phyloP scores from a whole-genome alignment of 78 protist species.

The Dictyostelium brefeldianum region DNA sequence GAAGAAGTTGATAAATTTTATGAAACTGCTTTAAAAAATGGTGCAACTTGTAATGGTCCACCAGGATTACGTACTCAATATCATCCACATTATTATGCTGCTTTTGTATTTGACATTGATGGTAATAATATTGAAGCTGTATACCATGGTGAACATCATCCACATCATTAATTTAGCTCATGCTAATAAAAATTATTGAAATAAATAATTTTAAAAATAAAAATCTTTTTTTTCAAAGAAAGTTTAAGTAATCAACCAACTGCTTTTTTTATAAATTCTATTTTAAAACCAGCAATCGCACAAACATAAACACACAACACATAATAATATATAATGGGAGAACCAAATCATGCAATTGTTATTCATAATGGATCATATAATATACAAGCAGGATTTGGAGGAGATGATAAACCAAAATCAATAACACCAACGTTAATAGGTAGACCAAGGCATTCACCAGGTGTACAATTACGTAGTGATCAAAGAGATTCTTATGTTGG shows the following conservation, averaged over 20 bases:
- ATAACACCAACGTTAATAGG: not conserved
- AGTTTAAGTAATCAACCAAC: too few relatives aligned
- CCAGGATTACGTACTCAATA: not conserved
- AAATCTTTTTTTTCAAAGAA: too few relatives aligned
- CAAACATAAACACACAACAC: too few relatives aligned
- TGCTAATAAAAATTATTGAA: too few relatives aligned
- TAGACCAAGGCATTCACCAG: not conserved
- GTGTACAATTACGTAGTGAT: too few relatives aligned
- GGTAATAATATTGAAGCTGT: slow-evolving; percentile 8
- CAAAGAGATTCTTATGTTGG: not conserved
- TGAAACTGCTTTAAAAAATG: not conserved
- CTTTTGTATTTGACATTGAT: not conserved
- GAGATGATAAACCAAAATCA: not conserved
- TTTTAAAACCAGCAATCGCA: too few relatives aligned
- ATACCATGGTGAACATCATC: not conserved
- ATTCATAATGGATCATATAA: not conserved
- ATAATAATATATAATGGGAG: too few relatives aligned
- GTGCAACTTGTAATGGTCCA: not conserved
- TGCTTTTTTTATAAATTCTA: too few relatives aligned
- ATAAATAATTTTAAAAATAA: too few relatives aligned
- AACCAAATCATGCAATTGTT: not conserved
- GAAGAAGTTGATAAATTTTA: not conserved
- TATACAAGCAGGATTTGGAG: not conserved
- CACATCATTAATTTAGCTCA: too few relatives aligned
- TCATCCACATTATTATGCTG: not conserved